A percentile compares a stretch with the other conserved stretches of the same genome.
Conservation (phyloP, 345 rosid genomes). For the Camelina sativa region DNA sequence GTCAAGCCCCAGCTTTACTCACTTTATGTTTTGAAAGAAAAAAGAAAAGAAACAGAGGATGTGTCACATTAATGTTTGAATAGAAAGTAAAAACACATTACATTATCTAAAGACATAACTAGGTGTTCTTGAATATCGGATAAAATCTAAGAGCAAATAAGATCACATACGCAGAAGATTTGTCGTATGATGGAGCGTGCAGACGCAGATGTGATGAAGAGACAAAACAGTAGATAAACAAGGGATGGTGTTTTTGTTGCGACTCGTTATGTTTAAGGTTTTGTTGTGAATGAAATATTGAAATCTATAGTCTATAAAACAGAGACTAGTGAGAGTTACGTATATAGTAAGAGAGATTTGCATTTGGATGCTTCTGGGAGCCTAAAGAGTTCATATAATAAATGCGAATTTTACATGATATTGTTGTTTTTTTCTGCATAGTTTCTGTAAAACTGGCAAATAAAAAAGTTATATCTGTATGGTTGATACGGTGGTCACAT, state of each 20-base stretch:
- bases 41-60: background rate
- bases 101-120: background rate
- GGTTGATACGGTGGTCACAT: background rate
- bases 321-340: background rate
- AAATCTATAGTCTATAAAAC: no score
- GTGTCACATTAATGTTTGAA: background rate
- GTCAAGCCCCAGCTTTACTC: background rate
- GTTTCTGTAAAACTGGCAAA: background rate
- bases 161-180: constrained; percentile 20
- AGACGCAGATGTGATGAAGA: constrained; percentile 29
- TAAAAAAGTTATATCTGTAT: background rate
- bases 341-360: background rate
- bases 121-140: background rate
- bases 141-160: background rate
- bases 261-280: constrained; percentile 11
- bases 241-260: constrained; percentile 12
- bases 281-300: background rate
- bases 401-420: background rate
- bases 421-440: background rate
- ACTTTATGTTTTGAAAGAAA: background rate
- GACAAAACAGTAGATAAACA: constrained; percentile 27
- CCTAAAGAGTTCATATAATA: no score
- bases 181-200: constrained; percentile 26
- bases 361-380: background rate
- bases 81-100: background rate